These are phyloP conservation scores for Entomortierella lignicola DNA, from an alignment of 192 early-diverging fungal species.

Conservation along the genomic window DNA sequence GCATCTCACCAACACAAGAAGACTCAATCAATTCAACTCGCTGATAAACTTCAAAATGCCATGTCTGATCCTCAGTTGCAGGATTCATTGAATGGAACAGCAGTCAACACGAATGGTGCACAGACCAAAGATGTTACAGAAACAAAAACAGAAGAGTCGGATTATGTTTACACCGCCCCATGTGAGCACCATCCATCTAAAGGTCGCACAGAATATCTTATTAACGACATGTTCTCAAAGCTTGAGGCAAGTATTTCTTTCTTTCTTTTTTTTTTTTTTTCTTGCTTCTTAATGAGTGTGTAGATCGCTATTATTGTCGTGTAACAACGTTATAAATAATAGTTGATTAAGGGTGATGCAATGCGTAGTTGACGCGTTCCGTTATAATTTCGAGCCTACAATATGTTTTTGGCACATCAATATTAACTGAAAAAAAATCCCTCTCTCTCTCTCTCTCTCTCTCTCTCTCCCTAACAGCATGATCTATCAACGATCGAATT, in stretches of 20 bases:
- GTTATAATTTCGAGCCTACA: background rate
- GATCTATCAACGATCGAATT: constrained; percentile 65
- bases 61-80: constrained; percentile 20
- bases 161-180: constrained; percentile 49
- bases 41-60: constrained; percentile 28
- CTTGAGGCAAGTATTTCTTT: constrained; percentile 26
- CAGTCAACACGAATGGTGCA: background rate
- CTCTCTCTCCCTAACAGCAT: constrained; percentile 14
- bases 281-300: background rate
- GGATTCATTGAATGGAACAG: background rate
- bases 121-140: constrained; percentile 4
- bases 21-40: constrained; percentile 37
- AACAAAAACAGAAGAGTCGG: constrained; percentile 8
- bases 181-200: constrained; percentile 54
- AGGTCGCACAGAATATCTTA: constrained; percentile 48
- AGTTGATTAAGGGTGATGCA: background rate
- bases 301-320: no score
- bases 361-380: background rate
- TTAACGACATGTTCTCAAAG: constrained; percentile 56
- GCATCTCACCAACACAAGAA: constrained; percentile 20
- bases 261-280: background rate
- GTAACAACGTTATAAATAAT: background rate
- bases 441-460: no score
- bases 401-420: no score
- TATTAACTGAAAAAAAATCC: no score